Evolutionary conservation across 441 rosid genomes (phyloP).

Genomic region (Flueggea neowawraea): DNA sequence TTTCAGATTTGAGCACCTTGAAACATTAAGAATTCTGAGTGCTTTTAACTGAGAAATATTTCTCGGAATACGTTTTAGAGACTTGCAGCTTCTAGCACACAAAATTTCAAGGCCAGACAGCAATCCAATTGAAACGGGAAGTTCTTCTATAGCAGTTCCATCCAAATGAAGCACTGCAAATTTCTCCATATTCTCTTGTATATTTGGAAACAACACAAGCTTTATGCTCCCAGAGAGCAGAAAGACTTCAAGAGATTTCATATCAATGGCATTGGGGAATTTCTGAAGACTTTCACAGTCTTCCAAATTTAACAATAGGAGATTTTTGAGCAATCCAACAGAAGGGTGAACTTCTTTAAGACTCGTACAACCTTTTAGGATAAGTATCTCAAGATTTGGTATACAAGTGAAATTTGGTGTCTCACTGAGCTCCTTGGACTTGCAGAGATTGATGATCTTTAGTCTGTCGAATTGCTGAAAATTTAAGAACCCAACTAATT

Average conservation of each 20-base stretch:
- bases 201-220: slow-evolving; percentile 13
- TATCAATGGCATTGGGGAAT: slow-evolving; percentile 10
- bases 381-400: slow-evolving; percentile 18
- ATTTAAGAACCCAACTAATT: background rate
- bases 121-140: slow-evolving; percentile 3
- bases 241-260: slow-evolving; percentile 16
- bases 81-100: too few relatives aligned
- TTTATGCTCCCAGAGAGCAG: slow-evolving; percentile 15
- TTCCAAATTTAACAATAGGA: slow-evolving; percentile 7
- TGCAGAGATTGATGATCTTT: slow-evolving; percentile 18
- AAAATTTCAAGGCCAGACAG: background rate
- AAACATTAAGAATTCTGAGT: too few relatives aligned
- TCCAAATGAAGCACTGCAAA: slow-evolving; percentile 1
- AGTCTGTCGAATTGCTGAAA: slow-evolving; percentile 5
- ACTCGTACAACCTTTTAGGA: slow-evolving; percentile 20
- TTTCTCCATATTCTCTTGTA: slow-evolving; percentile 10
- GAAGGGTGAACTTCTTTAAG: slow-evolving; percentile 23
- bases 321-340: slow-evolving; percentile 8
- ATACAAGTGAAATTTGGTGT: slow-evolving; percentile 12
- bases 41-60: too few relatives aligned
- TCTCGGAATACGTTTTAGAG: too few relatives aligned
- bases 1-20: too few relatives aligned
- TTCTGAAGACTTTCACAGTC: slow-evolving; percentile 14
- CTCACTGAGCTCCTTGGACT: slow-evolving; percentile 4
- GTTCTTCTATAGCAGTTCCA: slow-evolving; percentile 11